Evolutionary conservation across 768 basidiomycete genomes (phyloP).

Genomic region (Russula dissimulans): DNA sequence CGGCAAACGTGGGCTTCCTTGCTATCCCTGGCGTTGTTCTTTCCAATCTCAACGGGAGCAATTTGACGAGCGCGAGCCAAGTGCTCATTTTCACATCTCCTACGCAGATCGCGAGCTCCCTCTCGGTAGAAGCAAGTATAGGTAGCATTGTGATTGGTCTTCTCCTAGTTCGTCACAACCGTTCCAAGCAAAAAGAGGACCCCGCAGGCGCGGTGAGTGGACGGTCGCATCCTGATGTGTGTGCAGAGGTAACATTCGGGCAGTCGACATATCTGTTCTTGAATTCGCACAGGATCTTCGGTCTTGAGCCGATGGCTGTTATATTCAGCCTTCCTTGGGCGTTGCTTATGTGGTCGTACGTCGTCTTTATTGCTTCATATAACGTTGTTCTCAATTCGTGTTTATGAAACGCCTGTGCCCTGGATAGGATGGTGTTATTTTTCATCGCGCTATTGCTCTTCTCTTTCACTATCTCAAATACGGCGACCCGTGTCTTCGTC

Average conservation of each 20-base stretch:
- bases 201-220: conserved; percentile 13
- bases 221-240: neutral
- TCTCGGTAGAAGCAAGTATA: conserved; percentile 39
- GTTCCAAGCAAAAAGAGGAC: conserved; percentile 28
- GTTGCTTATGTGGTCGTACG: conserved; percentile 50
- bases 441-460: no score
- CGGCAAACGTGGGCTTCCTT: conserved; percentile 29
- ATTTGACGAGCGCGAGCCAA: neutral
- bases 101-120: conserved; percentile 41
- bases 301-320: conserved; percentile 44
- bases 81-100: conserved; percentile 26
- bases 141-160: conserved; percentile 41
- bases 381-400: neutral
- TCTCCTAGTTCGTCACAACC: conserved; percentile 36
- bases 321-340: conserved; percentile 48
- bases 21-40: conserved; percentile 26
- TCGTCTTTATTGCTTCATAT: neutral
- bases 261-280: conserved; percentile 23
- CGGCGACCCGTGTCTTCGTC: neutral
- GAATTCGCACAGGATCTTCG: conserved; percentile 27
- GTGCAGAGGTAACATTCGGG: neutral
- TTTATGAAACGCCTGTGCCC: neutral
- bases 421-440: no score
- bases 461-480: no score
- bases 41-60: neutral